Conservation (phyloP, 805 yeast species). For the Ascoidea rubescens region DNA sequence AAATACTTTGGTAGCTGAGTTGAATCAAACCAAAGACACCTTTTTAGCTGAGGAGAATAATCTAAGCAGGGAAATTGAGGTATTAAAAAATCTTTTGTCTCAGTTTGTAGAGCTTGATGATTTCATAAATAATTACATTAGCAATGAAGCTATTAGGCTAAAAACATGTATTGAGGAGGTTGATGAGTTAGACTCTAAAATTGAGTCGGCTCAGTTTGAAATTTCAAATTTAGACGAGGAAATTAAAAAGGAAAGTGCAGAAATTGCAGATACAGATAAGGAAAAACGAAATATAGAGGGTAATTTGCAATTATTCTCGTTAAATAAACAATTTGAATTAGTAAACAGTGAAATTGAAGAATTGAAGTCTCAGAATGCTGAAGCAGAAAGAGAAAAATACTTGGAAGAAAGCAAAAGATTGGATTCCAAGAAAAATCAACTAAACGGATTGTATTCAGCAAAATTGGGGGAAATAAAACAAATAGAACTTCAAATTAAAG, state of each 20-base stretch:
- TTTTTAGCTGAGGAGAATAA: neutral
- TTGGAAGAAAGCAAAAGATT: constrained; percentile 41
- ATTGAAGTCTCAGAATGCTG: constrained; percentile 45
- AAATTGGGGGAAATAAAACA: constrained; percentile 80
- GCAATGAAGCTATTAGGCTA: neutral
- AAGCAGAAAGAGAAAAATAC: constrained; percentile 43
- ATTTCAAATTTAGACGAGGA: neutral
- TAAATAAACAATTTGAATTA: constrained; percentile 10
- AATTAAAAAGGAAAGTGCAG: neutral
- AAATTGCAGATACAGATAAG: constrained; percentile 7
- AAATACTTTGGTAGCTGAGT: neutral
- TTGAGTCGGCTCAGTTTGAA: neutral
- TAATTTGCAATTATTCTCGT: constrained; percentile 9
- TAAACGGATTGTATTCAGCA: constrained; percentile 58
- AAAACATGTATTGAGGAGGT: neutral
- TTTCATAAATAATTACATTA: neutral
- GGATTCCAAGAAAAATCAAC: constrained; percentile 26
- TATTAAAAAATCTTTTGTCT: neutral
- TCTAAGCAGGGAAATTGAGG: neutral
- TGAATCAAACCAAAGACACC: neutral
- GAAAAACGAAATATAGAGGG: constrained; percentile 6
- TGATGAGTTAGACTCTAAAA: neutral
- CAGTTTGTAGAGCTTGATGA: neutral
- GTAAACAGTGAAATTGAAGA: constrained; percentile 20
- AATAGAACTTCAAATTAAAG: constrained; percentile 52